phyloP scores from a whole-genome alignment of 768 basidiomycete species.

The Termitomyces sp. region DNA sequence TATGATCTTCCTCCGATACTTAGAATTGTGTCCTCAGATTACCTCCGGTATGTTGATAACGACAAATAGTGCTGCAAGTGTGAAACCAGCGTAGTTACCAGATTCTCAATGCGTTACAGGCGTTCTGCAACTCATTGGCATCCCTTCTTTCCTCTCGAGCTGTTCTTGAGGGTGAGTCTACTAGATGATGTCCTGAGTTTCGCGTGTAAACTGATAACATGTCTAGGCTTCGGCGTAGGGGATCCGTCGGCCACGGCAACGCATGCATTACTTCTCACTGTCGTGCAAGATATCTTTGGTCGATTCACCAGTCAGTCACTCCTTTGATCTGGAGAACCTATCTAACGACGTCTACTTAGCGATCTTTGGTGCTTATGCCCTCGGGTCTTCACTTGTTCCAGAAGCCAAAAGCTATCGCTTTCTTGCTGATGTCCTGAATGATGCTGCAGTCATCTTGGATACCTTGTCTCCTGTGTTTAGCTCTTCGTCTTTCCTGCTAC shows the following conservation, averaged over 20 bases:
- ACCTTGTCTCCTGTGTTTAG: constrained; percentile 55
- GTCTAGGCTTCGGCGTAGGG: constrained; percentile 65
- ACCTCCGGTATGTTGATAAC: constrained; percentile 42
- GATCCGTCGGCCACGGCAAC: constrained; percentile 64
- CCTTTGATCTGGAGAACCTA: neutral
- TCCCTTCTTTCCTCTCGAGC: constrained; percentile 64
- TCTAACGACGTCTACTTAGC: constrained; percentile 26
- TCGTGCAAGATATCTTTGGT: constrained; percentile 63
- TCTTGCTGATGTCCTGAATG: constrained; percentile 65
- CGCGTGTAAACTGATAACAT: neutral
- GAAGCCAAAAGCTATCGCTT: constrained; percentile 71
- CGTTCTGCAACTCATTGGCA: constrained; percentile 67
- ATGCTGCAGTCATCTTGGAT: constrained; percentile 56
- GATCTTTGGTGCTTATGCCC: constrained; percentile 55
- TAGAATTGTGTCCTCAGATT: constrained; percentile 35
- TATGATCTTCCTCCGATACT: neutral
- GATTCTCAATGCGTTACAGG: constrained; percentile 61
- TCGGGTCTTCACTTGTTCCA: constrained; percentile 63
- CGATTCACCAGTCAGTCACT: constrained; percentile 55
- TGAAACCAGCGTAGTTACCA: constrained; percentile 49
- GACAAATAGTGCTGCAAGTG: neutral
- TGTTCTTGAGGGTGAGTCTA: constrained; percentile 53
- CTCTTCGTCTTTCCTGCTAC: constrained; percentile 30
- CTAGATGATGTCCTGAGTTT: neutral
- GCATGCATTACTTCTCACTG: constrained; percentile 57